Evolutionary conservation across 2,329 filamentous ascomycete genomes (phyloP).

Genomic region (Cytospora chrysosperma): DNA sequence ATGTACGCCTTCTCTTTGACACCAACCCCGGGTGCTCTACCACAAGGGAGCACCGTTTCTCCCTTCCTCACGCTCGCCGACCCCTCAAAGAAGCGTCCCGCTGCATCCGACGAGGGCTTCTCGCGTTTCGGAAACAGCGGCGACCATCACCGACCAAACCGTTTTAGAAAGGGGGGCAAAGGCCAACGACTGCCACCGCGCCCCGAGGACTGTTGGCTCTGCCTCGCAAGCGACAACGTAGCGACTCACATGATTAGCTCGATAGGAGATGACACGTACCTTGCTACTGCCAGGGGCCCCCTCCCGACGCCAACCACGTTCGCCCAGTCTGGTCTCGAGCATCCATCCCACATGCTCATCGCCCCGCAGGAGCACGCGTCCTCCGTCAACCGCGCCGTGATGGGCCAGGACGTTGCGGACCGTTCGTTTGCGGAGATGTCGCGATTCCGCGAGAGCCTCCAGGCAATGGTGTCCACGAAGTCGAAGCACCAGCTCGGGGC

Average conservation of each 20-base stretch:
- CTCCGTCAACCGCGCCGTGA: constrained; percentile 59
- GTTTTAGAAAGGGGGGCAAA: constrained; percentile 45
- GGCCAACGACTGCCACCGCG: constrained; percentile 56
- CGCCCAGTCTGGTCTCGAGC: constrained; percentile 60
- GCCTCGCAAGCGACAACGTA: constrained; percentile 80
- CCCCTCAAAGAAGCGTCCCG: constrained; percentile 57
- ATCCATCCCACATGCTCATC: constrained; percentile 86
- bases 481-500: constrained; percentile 66
- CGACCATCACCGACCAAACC: constrained; percentile 39
- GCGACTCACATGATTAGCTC: constrained; percentile 86
- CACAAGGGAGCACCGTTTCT: constrained; percentile 70
- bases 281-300: constrained; percentile 91
- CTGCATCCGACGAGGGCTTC: constrained; percentile 44
- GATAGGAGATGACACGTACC: constrained; percentile 82
- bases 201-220: constrained; percentile 90
- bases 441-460: constrained; percentile 72
- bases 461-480: constrained; percentile 68
- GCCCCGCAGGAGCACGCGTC: constrained; percentile 83
- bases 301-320: constrained; percentile 72
- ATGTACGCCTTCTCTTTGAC: constrained; percentile 75
- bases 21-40: constrained; percentile 59
- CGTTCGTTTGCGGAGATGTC: constrained; percentile 78
- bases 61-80: constrained; percentile 56
- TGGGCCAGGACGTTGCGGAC: constrained; percentile 55
- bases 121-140: constrained; percentile 50